These are phyloP conservation scores for Chimonanthus praecox DNA, from an alignment of 164 flowering plant species.

Conservation along the genomic window DNA sequence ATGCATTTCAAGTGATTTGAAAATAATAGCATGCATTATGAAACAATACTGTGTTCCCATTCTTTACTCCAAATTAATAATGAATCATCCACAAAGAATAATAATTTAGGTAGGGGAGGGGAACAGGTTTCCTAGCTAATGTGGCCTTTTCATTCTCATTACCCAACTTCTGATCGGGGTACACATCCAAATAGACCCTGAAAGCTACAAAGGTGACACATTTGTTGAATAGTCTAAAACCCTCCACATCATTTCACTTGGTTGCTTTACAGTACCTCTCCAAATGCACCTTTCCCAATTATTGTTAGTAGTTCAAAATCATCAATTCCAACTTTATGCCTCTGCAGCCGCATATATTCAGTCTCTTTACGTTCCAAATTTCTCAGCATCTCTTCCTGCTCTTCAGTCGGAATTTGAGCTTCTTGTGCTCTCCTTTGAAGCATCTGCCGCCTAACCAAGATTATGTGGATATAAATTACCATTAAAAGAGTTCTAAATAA, in stretches of 20 bases:
- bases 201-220: not conserved
- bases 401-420: slow-evolving; percentile 61
- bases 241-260: not conserved
- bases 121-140: not conserved
- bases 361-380: slow-evolving; percentile 75
- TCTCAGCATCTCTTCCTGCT: slow-evolving; percentile 73
- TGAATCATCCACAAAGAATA: not conserved
- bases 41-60: not conserved
- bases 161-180: not conserved
- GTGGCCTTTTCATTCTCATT: not conserved
- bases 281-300: slow-evolving; percentile 90
- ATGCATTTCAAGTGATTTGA: not conserved
- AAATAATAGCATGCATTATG: too few species aligned
- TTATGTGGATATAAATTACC: not conserved
- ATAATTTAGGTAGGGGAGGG: not conserved
- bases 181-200: not conserved
- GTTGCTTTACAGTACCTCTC: slow-evolving; percentile 47
- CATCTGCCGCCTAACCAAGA: slow-evolving; percentile 44
- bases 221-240: not conserved
- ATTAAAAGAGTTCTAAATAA: not conserved
- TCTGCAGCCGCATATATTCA: slow-evolving; percentile 79
- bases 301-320: slow-evolving; percentile 73
- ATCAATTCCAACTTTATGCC: slow-evolving; percentile 87
- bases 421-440: slow-evolving; percentile 71
- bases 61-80: not conserved